phyloP scores from a whole-genome alignment of 1,139 yeast species.

The Sugiyamaella paludigena region DNA sequence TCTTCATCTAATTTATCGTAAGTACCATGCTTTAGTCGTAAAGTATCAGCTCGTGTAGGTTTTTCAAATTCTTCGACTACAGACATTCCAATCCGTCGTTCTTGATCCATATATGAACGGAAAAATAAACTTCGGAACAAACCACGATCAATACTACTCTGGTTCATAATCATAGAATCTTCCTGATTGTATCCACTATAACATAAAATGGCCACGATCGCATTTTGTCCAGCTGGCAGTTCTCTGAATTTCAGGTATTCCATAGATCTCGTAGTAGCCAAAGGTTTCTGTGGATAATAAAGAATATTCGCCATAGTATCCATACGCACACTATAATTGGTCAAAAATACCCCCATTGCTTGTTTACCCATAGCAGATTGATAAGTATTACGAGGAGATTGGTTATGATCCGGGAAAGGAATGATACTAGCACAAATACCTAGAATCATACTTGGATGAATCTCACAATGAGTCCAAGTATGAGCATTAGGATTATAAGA shows the following conservation, averaged over 20 bases:
- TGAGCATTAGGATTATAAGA: slow-evolving; percentile 61
- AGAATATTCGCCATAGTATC: slow-evolving; percentile 98
- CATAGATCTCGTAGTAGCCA: slow-evolving; percentile 99
- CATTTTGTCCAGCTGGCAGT: slow-evolving; percentile 98
- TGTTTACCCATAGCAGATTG: slow-evolving; percentile 99
- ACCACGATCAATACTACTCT: slow-evolving; percentile 95
- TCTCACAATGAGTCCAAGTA: slow-evolving; percentile 97
- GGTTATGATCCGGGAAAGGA: slow-evolving; percentile 99
- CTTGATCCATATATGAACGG: slow-evolving; percentile 98
- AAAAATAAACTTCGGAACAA: slow-evolving; percentile 92
- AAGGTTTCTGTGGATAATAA: slow-evolving; percentile 98
- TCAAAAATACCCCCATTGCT: slow-evolving; percentile 99
- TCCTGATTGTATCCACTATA: slow-evolving; percentile 99
- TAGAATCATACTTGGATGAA: slow-evolving; percentile 97
- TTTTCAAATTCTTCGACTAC: slow-evolving; percentile 94
- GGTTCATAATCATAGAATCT: slow-evolving; percentile 99
- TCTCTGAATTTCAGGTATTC: slow-evolving; percentile 96
- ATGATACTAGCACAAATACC: slow-evolving; percentile 98
- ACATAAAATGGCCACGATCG: slow-evolving; percentile 96
- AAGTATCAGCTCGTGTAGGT: slow-evolving; percentile 90
- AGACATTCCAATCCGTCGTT: slow-evolving; percentile 97
- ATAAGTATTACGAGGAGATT: slow-evolving; percentile 98
- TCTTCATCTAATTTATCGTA: slow-evolving; percentile 97
- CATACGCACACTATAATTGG: slow-evolving; percentile 96
- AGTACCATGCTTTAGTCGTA: slow-evolving; percentile 95